A percentile compares a stretch with the other conserved stretches of the same genome.
phyloP scores from a whole-genome alignment of 2,329 filamentous ascomycete species.

The Exophiala sideris region DNA sequence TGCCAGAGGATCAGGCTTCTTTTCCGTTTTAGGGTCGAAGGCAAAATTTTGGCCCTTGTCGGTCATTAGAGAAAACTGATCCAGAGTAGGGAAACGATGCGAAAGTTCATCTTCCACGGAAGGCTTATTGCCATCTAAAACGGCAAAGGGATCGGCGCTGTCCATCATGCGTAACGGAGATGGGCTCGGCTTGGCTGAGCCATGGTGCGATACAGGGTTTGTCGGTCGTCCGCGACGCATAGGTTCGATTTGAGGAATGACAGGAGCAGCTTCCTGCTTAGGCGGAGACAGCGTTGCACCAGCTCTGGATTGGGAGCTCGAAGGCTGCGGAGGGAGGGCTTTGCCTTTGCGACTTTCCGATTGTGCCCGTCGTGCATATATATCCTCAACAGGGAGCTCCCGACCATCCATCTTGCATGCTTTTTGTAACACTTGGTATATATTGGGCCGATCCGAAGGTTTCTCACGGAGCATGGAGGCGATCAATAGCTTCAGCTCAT shows the following conservation, averaged over 20 bases:
- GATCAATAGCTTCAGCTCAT: constrained; percentile 83
- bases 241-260: constrained; percentile 83
- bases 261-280: constrained; percentile 53
- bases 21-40: constrained; percentile 61
- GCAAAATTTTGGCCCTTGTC: constrained; percentile 81
- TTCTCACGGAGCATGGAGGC: constrained; percentile 88
- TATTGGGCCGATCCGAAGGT: constrained; percentile 76
- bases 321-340: constrained; percentile 55
- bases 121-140: constrained; percentile 67
- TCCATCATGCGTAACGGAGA: constrained; percentile 67
- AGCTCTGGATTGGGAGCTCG: constrained; percentile 60
- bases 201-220: constrained; percentile 46
- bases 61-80: constrained; percentile 87
- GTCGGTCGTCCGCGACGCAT: constrained; percentile 84
- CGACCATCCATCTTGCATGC: constrained; percentile 84
- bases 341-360: constrained; percentile 63
- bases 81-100: constrained; percentile 79
- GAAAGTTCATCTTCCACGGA: constrained; percentile 71
- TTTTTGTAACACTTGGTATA: constrained; percentile 88
- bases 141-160: constrained; percentile 78
- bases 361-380: constrained; percentile 63
- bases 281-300: constrained; percentile 80
- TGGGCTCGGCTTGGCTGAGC: constrained; percentile 56
- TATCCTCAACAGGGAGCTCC: constrained; percentile 83
- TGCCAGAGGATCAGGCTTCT: constrained; percentile 52